Conservation (phyloP, 164 flowering plant species). For the Macadamia integrifolia region DNA sequence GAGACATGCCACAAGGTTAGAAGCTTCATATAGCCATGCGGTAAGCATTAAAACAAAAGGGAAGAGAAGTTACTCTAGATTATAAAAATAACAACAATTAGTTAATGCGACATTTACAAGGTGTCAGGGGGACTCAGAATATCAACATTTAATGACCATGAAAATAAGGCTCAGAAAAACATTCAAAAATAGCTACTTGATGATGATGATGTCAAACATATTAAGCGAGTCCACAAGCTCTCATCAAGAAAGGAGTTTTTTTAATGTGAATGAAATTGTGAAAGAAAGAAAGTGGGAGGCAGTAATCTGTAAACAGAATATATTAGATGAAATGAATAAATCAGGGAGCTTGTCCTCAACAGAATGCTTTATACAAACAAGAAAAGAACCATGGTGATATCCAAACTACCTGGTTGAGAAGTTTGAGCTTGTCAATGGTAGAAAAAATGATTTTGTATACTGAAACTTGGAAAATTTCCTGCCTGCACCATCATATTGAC, state of each 20-base stretch:
- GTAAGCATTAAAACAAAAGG: background rate
- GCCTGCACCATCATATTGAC: conserved; percentile 43
- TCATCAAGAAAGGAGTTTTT: no score
- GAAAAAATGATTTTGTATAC: conserved; percentile 89
- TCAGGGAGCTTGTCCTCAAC: background rate
- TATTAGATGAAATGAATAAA: background rate
- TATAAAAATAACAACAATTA: no score
- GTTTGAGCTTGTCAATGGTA: conserved; percentile 88
- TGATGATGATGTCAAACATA: no score
- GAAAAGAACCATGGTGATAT: background rate
- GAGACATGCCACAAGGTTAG: conserved; percentile 16
- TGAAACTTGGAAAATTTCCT: conserved; percentile 36
- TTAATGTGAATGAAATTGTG: background rate
- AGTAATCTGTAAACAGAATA: background rate
- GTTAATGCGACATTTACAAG: no score
- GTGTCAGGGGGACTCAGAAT: no score
- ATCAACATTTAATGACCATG: no score
- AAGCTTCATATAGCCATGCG: conserved; percentile 5
- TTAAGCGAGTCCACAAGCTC: no score
- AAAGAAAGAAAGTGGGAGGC: background rate
- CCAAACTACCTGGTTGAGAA: conserved; percentile 78
- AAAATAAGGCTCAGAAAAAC: no score
- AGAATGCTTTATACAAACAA: background rate
- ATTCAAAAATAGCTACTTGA: no score
- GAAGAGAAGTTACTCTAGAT: background rate